Percentiles rank a stretch among this genome's conserved stretches.
Evolutionary conservation across 2,329 filamentous ascomycete genomes (phyloP).

Genomic region (Monosporascus ibericus): DNA sequence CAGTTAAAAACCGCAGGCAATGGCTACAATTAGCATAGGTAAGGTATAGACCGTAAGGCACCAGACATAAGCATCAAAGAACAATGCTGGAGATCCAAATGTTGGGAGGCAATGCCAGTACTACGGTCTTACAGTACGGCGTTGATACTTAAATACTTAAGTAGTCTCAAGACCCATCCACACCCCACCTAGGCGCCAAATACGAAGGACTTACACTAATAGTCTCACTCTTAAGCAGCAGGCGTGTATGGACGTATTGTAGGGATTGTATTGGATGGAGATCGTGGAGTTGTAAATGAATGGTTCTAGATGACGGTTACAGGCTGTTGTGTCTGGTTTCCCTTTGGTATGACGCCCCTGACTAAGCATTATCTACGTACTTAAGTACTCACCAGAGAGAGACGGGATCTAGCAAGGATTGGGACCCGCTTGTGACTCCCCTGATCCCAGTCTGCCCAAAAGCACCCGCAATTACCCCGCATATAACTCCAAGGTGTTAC

Average conservation of each 20-base stretch:
- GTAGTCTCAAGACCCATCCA: not conserved
- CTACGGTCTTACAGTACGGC: not conserved
- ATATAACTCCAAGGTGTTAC: too few species aligned
- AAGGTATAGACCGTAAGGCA: not conserved
- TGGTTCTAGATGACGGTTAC: too few species aligned
- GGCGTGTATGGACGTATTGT: too few species aligned
- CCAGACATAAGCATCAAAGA: not conserved
- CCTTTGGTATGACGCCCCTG: not conserved
- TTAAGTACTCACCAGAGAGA: not conserved
- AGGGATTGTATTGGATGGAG: too few species aligned
- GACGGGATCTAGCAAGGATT: too few species aligned
- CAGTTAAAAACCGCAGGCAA: too few species aligned
- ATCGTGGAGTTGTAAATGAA: not conserved
- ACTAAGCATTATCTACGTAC: not conserved
- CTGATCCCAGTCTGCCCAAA: not conserved
- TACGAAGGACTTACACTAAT: too few species aligned
- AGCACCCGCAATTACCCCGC: not conserved
- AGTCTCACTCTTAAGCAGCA: too few species aligned
- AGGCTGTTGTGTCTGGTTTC: too few species aligned
- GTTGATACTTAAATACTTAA: not conserved
- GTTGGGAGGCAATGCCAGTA: not conserved
- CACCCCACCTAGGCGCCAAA: not conserved
- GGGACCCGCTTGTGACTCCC: not conserved
- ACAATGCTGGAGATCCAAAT: not conserved
- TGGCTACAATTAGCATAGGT: too few species aligned